phyloP scores from a whole-genome alignment of 2,329 filamentous ascomycete genomes.

The Scedosporium minutisporum region DNA sequence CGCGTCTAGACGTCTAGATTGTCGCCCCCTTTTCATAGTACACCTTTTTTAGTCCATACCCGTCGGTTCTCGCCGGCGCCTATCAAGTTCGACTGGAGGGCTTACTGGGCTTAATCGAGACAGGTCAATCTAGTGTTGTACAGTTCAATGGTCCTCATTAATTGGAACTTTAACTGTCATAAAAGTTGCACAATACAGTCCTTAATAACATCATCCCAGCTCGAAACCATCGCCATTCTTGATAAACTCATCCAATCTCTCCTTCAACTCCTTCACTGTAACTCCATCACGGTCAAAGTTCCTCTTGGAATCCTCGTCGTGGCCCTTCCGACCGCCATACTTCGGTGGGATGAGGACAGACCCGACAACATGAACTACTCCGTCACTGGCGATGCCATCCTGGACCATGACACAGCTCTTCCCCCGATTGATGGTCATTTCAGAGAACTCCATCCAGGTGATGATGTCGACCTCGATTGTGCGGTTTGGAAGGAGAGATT shows the following conservation, averaged over 20 bases:
- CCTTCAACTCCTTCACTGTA: constrained; percentile 10
- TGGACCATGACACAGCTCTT: constrained; percentile 48
- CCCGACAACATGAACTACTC: constrained; percentile 69
- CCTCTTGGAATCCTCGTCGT: not conserved
- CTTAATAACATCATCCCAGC: not conserved
- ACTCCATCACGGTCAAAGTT: constrained; percentile 8
- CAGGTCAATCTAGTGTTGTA: too few relatives aligned
- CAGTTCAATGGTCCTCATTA: too few relatives aligned
- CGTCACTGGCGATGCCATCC: constrained; percentile 66
- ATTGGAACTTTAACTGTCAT: too few relatives aligned
- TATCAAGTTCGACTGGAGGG: too few relatives aligned
- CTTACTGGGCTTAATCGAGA: too few relatives aligned
- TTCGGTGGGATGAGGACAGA: constrained; percentile 69
- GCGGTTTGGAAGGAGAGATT: constrained; percentile 58
- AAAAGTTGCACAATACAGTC: too few relatives aligned
- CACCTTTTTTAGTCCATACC: too few relatives aligned
- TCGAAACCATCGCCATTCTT: not conserved
- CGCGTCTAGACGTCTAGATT: too few relatives aligned
- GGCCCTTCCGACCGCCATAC: constrained; percentile 22
- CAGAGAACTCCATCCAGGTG: constrained; percentile 56
- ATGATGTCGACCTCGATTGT: constrained; percentile 62
- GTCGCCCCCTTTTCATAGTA: too few relatives aligned
- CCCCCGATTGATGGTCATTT: constrained; percentile 68
- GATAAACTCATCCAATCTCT: constrained; percentile 16
- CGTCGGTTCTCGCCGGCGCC: too few relatives aligned